Evolutionary conservation across 2,329 filamentous ascomycete genomes (phyloP).

Genomic region (Sclerotinia subarctica): DNA sequence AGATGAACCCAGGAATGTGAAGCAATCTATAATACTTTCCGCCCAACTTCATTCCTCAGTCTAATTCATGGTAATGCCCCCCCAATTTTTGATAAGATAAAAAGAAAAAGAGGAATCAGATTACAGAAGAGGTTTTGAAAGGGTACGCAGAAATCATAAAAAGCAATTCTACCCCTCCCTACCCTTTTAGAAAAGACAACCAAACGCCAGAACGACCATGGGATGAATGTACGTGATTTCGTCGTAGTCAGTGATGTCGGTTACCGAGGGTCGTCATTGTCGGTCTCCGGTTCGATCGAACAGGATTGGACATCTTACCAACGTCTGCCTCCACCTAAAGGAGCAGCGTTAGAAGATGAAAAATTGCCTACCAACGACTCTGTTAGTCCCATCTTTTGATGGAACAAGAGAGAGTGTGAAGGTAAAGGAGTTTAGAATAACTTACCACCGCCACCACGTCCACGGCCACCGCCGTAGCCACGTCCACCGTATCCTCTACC

Average conservation of each 20-base stretch:
- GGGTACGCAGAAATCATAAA: conserved; percentile 28
- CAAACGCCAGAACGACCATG: conserved; percentile 37
- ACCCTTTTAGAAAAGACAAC: conserved; percentile 27
- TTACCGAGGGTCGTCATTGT: conserved; percentile 22
- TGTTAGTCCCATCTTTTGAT: conserved; percentile 40
- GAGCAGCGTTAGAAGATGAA: conserved; percentile 57
- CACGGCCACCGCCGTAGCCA: conserved; percentile 55
- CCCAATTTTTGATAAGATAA: conserved; percentile 28
- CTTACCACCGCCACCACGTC: conserved; percentile 47
- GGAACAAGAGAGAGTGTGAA: conserved; percentile 33
- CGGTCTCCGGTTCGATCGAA: conserved; percentile 21
- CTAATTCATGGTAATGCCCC: conserved; percentile 19
- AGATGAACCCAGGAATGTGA: conserved; percentile 3
- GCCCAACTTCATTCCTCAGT: conserved; percentile 6
- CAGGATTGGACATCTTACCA: conserved; percentile 46
- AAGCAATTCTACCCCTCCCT: conserved; percentile 31
- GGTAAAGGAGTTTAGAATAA: conserved; percentile 25
- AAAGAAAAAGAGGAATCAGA: conserved; percentile 23
- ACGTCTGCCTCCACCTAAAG: conserved; percentile 53
- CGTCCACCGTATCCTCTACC: conserved; percentile 34
- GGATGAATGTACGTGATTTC: conserved; percentile 31
- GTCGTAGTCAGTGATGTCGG: conserved; percentile 18
- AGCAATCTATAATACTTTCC: conserved; percentile 23
- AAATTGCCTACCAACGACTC: conserved; percentile 46
- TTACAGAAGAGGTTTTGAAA: conserved; percentile 29